These are phyloP conservation scores for Peltaster fructicola DNA, from an alignment of 2,329 filamentous ascomycete species.

Conservation along the genomic window DNA sequence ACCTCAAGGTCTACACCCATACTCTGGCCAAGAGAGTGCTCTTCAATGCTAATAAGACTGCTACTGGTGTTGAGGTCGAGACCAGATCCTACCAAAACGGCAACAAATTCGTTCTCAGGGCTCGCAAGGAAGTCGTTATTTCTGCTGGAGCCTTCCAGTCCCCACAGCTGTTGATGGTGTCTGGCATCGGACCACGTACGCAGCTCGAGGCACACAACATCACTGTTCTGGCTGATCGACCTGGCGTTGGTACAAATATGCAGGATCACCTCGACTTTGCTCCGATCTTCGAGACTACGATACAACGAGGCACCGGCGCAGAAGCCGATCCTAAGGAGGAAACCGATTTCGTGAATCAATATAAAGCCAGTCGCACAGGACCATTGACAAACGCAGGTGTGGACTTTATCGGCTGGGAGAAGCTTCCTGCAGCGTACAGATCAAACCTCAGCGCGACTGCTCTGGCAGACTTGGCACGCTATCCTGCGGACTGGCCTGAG, in stretches of 20 bases:
- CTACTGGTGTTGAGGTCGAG: conserved; percentile 12
- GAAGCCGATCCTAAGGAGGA: conserved; percentile 2
- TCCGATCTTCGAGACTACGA: conserved; percentile 4
- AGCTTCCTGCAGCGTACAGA: conserved; percentile 6
- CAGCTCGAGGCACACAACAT: conserved; percentile 7
- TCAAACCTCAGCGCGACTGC: conserved; percentile 2
- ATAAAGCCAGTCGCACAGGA: conserved; percentile 7
- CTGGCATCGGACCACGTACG: conserved; percentile 7
- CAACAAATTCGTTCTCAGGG: conserved; percentile 1
- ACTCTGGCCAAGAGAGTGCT: conserved; percentile 14
- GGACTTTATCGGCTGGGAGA: conserved; percentile 4
- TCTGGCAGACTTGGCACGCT: conserved; percentile 1
- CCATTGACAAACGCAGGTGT: conserved; percentile 2
- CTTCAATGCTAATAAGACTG: conserved; percentile 15
- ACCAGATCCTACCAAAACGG: too few relatives aligned
- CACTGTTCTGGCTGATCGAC: conserved; percentile 6
- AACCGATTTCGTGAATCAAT: conserved; percentile 5
- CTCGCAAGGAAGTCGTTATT: conserved; percentile 14
- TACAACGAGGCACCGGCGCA: conserved; percentile 3
- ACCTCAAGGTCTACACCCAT: conserved; percentile 5
- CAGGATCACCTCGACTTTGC: conserved; percentile 6
- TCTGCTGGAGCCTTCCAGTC: conserved; percentile 13
- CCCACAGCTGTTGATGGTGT: conserved; percentile 15
- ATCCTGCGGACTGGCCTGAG: conserved; percentile 4
- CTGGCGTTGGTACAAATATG: conserved; percentile 8